Conservation (phyloP, 2,329 filamentous ascomycete genomes). For the Fusarium pseudoanthophilum region DNA sequence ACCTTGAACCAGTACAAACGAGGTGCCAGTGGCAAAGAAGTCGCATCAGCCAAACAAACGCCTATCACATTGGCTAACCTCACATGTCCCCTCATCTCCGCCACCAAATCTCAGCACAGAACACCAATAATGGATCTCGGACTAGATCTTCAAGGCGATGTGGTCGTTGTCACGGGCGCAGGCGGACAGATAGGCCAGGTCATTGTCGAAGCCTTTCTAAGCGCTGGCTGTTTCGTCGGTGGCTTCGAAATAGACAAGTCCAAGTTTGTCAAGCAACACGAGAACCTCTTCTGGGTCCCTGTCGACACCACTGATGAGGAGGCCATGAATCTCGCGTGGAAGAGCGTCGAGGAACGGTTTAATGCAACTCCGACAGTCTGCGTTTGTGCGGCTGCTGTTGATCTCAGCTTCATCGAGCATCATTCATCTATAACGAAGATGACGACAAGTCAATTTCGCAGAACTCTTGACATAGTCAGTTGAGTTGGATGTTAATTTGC, state of each 20-base stretch:
- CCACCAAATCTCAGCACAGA: too few relatives aligned
- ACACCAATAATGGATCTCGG: not conserved
- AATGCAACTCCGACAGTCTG: rapidly evolving
- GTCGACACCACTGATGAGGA: not conserved
- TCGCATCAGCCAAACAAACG: not conserved
- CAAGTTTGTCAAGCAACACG: not conserved
- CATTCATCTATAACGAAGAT: not conserved
- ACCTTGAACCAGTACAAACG: not conserved
- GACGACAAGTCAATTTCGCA: not conserved
- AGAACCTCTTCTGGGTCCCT: not conserved
- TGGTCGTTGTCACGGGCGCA: not conserved
- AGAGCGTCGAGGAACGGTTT: not conserved
- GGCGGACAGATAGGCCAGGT: not conserved
- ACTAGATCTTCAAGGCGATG: not conserved
- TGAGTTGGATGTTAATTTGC: too few relatives aligned
- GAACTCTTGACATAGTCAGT: not conserved
- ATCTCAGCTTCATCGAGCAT: not conserved
- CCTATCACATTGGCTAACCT: rapidly evolving
- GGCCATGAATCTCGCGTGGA: rapidly evolving
- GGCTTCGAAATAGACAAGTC: not conserved
- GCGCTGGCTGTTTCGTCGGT: not conserved
- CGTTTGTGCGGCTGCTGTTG: not conserved
- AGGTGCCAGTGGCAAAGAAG: not conserved
- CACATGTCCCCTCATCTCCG: rapidly evolving
- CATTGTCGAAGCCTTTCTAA: not conserved